phyloP scores from a whole-genome alignment of 148 eudicot genomes.

The Arbutus unedo region DNA sequence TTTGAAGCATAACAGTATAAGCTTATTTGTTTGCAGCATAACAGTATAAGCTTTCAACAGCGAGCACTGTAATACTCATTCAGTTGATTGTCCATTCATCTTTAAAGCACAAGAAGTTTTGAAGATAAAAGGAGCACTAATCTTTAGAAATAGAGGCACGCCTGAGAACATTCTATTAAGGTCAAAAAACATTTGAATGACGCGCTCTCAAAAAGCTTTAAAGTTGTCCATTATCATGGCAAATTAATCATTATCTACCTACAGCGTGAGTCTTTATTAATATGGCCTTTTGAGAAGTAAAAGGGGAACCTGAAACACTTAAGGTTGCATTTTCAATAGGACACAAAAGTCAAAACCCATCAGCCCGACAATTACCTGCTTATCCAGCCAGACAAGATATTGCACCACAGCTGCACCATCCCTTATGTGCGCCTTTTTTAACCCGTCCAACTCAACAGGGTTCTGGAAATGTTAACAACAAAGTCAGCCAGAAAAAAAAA shows the following conservation, averaged over 20 bases:
- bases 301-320: neutral
- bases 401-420: conserved; percentile 99
- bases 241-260: neutral
- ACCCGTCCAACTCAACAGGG: conserved; percentile 83
- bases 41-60: conserved; percentile 2
- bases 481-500: neutral
- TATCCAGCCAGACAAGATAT: conserved; percentile 93
- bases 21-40: neutral
- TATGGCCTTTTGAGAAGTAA: neutral
- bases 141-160: neutral
- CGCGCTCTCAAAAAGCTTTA: neutral
- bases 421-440: conserved; percentile 79
- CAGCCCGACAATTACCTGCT: conserved; percentile 53
- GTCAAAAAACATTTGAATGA: neutral
- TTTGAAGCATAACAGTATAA: neutral
- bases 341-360: conserved; percentile 9
- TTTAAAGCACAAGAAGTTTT: neutral
- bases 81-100: neutral
- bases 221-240: neutral
- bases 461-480: conserved; percentile 44
- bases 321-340: neutral
- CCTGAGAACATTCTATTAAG: neutral
- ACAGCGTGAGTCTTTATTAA: neutral
- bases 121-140: neutral
- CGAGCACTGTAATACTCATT: neutral